Conservation (phyloP, 1,139 yeast species). For the Trichomonascaceae sp. region DNA sequence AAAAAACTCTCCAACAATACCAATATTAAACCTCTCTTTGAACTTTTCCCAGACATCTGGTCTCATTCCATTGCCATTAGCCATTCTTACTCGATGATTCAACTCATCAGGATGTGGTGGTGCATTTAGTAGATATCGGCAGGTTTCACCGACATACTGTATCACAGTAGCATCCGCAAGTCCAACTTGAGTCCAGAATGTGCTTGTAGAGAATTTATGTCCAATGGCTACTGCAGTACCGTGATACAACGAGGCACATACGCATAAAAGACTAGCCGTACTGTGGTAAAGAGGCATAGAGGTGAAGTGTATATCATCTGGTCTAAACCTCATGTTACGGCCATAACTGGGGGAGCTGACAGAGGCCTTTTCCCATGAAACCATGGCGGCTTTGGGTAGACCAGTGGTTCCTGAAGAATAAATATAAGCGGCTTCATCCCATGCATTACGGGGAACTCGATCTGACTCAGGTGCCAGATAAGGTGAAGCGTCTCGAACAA, state of each 20-base stretch:
- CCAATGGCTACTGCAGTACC: constrained; percentile 75
- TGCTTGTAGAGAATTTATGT: constrained; percentile 74
- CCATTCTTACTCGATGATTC: constrained; percentile 58
- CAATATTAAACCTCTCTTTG: constrained; percentile 68
- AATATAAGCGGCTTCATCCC: constrained; percentile 62
- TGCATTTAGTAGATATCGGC: constrained; percentile 74
- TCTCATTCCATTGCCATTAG: constrained; percentile 90
- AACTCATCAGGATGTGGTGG: constrained; percentile 63
- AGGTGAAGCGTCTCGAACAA: constrained; percentile 38
- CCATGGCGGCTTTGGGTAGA: constrained; percentile 87
- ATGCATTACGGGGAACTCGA: constrained; percentile 24
- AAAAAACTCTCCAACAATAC: constrained; percentile 82
- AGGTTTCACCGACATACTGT: constrained; percentile 94
- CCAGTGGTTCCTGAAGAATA: constrained; percentile 97
- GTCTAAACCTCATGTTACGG: constrained; percentile 55
- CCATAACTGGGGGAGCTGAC: constrained; percentile 71
- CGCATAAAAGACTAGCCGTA: constrained; percentile 85
- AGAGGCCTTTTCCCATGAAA: constrained; percentile 82
- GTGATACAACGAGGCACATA: constrained; percentile 57
- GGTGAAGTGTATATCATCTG: constrained; percentile 60
- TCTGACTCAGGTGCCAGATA: constrained; percentile 38
- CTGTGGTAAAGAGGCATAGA: constrained; percentile 97
- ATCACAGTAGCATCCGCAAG: constrained; percentile 67
- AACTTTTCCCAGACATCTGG: constrained; percentile 87
- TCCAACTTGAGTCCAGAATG: constrained; percentile 88